Conservation (phyloP, 345 rosid species). For the Microthlaspi erraticum region DNA sequence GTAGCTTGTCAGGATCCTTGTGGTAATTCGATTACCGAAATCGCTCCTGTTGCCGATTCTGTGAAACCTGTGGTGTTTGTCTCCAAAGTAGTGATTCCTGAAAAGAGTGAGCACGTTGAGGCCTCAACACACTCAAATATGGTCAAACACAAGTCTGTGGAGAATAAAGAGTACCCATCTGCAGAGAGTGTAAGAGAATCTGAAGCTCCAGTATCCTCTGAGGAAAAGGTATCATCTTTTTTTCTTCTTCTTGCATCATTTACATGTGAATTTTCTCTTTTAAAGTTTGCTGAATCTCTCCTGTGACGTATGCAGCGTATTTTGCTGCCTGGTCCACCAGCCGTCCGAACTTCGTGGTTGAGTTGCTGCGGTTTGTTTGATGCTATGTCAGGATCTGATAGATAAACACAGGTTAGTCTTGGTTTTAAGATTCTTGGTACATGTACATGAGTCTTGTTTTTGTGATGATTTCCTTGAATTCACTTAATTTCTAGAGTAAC, state of each 20-base stretch:
- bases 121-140: constrained; percentile 33
- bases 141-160: constrained; percentile 25
- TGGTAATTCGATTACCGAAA: constrained; percentile 38
- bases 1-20: constrained; percentile 37
- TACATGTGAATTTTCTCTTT: constrained; percentile 22
- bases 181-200: constrained; percentile 41
- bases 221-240: constrained; percentile 62
- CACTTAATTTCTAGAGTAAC: constrained; percentile 4
- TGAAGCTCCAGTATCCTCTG: constrained; percentile 43
- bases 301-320: constrained; percentile 53
- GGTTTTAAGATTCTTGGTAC: constrained; percentile 16
- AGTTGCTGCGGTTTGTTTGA: constrained; percentile 95
- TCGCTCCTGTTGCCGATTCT: constrained; percentile 35
- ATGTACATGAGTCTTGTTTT: background rate
- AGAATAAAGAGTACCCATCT: constrained; percentile 14
- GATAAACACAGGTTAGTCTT: constrained; percentile 65
- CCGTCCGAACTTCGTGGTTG: constrained; percentile 63
- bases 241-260: constrained; percentile 20
- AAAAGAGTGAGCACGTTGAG: constrained; percentile 48
- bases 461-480: constrained; percentile 15
- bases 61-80: constrained; percentile 39
- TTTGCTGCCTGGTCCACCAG: constrained; percentile 50
- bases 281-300: constrained; percentile 29
- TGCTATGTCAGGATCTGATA: constrained; percentile 57
- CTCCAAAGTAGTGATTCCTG: constrained; percentile 44